Base-by-base conservation (phyloP, 306 rosid species). In the Bauhinia variegata region DNA sequence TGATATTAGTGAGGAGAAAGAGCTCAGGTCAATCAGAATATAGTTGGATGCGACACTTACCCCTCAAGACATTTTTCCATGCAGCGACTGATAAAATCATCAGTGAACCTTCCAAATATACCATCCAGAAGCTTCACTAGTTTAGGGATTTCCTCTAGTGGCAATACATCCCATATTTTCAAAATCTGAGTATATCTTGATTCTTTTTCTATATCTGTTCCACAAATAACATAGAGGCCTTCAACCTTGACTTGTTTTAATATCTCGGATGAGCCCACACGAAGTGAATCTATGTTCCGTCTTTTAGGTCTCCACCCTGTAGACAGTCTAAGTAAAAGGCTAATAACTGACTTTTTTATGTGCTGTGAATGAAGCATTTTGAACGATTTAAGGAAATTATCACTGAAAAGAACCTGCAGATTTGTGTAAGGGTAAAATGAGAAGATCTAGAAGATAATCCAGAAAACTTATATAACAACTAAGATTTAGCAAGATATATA, bases 271-370 rank as follows among this genome's bases (percentile, higher is more conserved):
- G 95, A 85, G 63, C 75, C 69, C 28, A 78, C 84, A 79, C 76
- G 69, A 23, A 23, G 28, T 23, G 28, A 23, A 2, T 23, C 28
- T 23, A 23, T 23, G 28, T 23, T 23, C 28, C 28, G 1, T 64
- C 69, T 73, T 66, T 80, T 88, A 0, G 95, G 92, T 77, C 95
- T 88, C 95, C 97, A 86, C 3, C 97, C 95, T 36, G 38, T 10
- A 4, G 97, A 74, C 70, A 91, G 87, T 59, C 73, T 86, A 36
- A 88, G 84, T 3, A 88, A 74, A 62, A 76, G 95, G 72, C 14
- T 58, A 55, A 91, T 4, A 31, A 84, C 83, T 0, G 68, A 84
- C 53, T 84, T 80, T 75, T 77, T 86, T n/a, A 42, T 62, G 8
- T 71, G 71, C 10, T 49, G 49, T 13, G 80, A 73, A 7, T 13